phyloP scores from a whole-genome alignment of 768 basidiomycete genomes.

The Suillus subalutaceus region DNA sequence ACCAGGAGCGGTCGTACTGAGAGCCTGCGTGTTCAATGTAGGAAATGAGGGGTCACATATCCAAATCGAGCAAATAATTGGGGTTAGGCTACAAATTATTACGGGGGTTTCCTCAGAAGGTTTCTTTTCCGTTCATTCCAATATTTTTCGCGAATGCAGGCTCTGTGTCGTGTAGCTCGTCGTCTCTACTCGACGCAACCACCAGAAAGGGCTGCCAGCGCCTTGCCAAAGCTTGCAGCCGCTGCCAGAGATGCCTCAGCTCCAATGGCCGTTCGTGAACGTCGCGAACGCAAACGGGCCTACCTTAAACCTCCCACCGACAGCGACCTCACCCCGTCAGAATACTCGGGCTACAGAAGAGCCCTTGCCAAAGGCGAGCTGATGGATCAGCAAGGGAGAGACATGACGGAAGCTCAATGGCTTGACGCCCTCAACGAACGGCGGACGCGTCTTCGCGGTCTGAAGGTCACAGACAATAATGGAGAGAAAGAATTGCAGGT shows the following conservation, averaged over 20 bases:
- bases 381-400: slow-evolving; percentile 34
- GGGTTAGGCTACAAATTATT: background rate
- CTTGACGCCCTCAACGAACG: slow-evolving; percentile 55
- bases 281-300: slow-evolving; percentile 56
- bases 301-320: slow-evolving; percentile 36
- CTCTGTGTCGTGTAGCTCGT: slow-evolving; percentile 33
- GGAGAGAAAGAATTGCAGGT: slow-evolving; percentile 53
- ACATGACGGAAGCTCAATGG: slow-evolving; percentile 61
- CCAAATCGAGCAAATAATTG: background rate
- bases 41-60: background rate
- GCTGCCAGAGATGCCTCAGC: slow-evolving; percentile 68
- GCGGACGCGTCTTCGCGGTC: slow-evolving; percentile 70
- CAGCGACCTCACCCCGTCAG: slow-evolving; percentile 67
- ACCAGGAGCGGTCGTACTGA: background rate
- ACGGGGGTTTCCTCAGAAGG: background rate
- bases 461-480: slow-evolving; percentile 43
- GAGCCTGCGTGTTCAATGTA: background rate
- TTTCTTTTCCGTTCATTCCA: background rate
- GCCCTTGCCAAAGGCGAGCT: slow-evolving; percentile 57
- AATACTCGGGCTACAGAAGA: slow-evolving; percentile 63
- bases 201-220: slow-evolving; percentile 60
- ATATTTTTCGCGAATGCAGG: slow-evolving; percentile 32
- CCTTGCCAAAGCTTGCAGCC: slow-evolving; percentile 49
- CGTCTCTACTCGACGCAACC: slow-evolving; percentile 44
- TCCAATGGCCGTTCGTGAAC: slow-evolving; percentile 72